These are phyloP conservation scores for Musa schizocarpa DNA, from an alignment of 176 grass and related monocot genomes.

Conservation along the genomic window DNA sequence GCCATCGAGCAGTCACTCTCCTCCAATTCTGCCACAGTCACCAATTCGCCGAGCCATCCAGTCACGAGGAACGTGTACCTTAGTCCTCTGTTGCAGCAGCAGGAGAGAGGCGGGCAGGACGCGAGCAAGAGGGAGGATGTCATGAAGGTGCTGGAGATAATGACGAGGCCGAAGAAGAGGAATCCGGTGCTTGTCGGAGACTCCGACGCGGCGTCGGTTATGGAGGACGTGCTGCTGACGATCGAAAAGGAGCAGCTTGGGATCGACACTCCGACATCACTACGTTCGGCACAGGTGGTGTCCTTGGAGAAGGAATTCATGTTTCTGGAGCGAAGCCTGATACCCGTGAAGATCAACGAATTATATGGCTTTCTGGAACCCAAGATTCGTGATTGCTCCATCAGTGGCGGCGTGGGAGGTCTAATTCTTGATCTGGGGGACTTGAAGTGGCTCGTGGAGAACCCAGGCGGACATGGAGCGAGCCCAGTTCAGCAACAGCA, in stretches of 20 bases:
- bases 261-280: not conserved
- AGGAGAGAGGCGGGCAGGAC: not conserved
- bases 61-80: slow-evolving; percentile 26
- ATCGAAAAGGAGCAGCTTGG: slow-evolving; percentile 24
- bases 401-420: slow-evolving; percentile 25
- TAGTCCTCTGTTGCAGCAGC: slow-evolving; percentile 27
- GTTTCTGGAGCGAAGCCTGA: not conserved
- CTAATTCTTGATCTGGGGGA: slow-evolving; percentile 50
- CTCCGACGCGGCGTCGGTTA: slow-evolving; percentile 36
- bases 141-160: slow-evolving; percentile 63
- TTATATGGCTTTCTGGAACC: slow-evolving; percentile 31
- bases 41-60: too few species aligned
- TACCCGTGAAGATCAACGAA: slow-evolving; percentile 37
- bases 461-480: not conserved
- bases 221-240: slow-evolving; percentile 43
- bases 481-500: not conserved
- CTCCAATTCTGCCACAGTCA: not conserved
- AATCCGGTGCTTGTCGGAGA: slow-evolving; percentile 83
- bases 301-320: slow-evolving; percentile 35
- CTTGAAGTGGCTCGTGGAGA: slow-evolving; percentile 6
- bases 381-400: slow-evolving; percentile 13
- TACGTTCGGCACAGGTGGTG: slow-evolving; percentile 46
- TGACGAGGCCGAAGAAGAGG: slow-evolving; percentile 55
- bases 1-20: slow-evolving; percentile 26
- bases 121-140: slow-evolving; percentile 35